Evolutionary conservation across 176 grass and related monocot genomes (phyloP), one percentile per base, ranked within the genome.

Genomic region (Eremochloa ophiuroides): DNA sequence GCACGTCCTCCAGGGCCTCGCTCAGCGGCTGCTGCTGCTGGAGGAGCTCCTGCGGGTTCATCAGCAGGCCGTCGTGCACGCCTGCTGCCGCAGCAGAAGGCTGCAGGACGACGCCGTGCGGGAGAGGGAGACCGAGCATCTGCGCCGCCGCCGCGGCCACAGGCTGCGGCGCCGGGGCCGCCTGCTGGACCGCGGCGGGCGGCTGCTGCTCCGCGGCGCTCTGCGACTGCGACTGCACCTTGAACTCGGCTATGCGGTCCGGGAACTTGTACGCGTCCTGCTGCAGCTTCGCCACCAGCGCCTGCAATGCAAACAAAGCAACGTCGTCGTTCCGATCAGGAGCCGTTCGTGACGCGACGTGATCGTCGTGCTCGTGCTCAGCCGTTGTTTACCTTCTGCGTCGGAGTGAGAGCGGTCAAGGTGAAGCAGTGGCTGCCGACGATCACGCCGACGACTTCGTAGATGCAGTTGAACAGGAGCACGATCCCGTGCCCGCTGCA

Each of bases 211-310:
- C 73, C 23, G 29, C 81, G 44, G 38, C 80, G 56, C 69, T 8
- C 56, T 82, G 80, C 29, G 85, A 20, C 56, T 82, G 80, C 29
- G 85, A 20, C 73, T 89, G 84, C 79, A 87, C 77, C 55, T 85
- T 89, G 71, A 91, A 89, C 46, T 94, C 93, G 2, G 79, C 20
- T 47, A 94, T 94, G 46, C 75, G 82, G 64, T 62, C 35, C 15
- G 87, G 89, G 39, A 82, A 87, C 85, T 83, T 85, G 80, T 91
- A 94, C 37, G 93, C 89, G 80, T 94, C 87, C 69, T 94, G 89
- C 80, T 91, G 90, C 38, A 94, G 44, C 71, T 94, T 91, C 81
- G 26, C 66, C 58, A 92, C 87, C 78, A 89, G 31, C 8, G 66
- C 84, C 92, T 94, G 81, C 4, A 27, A 20, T 94, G 81, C 4